Base-by-base conservation (phyloP, 306 rosid species). In the Prunus campanulata region DNA sequence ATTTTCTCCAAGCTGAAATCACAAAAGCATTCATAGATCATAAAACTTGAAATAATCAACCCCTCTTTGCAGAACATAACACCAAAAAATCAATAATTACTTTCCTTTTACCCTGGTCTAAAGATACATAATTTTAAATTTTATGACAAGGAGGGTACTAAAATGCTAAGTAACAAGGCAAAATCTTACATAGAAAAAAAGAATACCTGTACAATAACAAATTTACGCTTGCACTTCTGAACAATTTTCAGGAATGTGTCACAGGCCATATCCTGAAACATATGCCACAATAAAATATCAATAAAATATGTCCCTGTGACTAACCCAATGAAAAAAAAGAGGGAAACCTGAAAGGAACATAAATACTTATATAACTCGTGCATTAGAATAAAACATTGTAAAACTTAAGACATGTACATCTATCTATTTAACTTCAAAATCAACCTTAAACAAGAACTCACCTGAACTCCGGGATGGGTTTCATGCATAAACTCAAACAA, bases 391-490 rank as follows among this genome's bases (percentile, higher is more conserved):
- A 25, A 60, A 60, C 25, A 13, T 2, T 0, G 11, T 27, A 14
- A 50, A 12, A n/a, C 24, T 70, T 50, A 70, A 1, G 11, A 51
- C 44, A 55, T n/a, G 8, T 42, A 42, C 13, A 42, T 4, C 5
- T 56, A 73, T 15, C 24, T 57, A 22, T 44, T 2, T 2, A 73
- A 59, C 19, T 32, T n/a, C 49, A 46, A 25, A 59, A 25, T 11
- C 57, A 59, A 18, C 44, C 19, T 46, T 3, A 32, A 55, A 68
- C 50, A 15, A 74, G 57, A 79, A 77, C 15, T 68, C 73, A 96
- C 99, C 97, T 96, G 99, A 82, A 96, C 99, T 75, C 99, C 99
- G 48, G 99, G 99, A 86, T 96, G 99, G 13, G 96, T 96, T 86
- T 96, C 98, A 20, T 96, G 99, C 99, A 92, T 96, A 78, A 96